Base-by-base conservation (phyloP, 768 basidiomycete species). In the Panus rudis region DNA sequence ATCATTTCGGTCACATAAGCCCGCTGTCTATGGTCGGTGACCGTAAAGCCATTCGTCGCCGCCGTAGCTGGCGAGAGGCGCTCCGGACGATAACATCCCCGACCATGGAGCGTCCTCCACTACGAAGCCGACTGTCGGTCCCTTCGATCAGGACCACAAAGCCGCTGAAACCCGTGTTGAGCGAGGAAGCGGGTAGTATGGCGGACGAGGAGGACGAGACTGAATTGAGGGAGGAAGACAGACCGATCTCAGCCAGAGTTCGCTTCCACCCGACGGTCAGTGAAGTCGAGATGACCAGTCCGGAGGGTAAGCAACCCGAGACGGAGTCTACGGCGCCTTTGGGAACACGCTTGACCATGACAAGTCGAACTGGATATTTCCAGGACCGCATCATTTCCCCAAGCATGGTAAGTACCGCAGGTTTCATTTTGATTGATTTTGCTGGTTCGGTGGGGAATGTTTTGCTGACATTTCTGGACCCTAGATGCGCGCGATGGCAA, bases 401-500 rank as follows among this genome's bases (percentile, higher is more conserved):
- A 0, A 88, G 85, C 56, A 97, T 99, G 93, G 94, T 94, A 59
- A 56, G 88, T 65, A 52, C 17, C 23, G 33, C 21, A 33, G 26
- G 41, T 16, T 24, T 14, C 21, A 31, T 35, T 46, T 41, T 28
- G 22, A 17, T n/a, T 34, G 40, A 43, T 27, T 17, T 23, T 27
- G 28, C 35, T 33, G 34, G 33, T 30, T 17, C 40, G 44, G 12
- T 17, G 3, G 11, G 8, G 6, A 16, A 4, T 46, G 39, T n/a
- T 38, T 37, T 25, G 25, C 35, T 26, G 39, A 19, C 39, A 31
- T 23, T 22, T 26, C 21, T 12, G 38, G 38, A 23, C 44, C 33
- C n/a, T 54, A 98, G 94, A 97, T 97, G 91, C 88, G 96, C 26
- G 93, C 94, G 0, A 99, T 99, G 96, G 94, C 94, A 3, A 93